phyloP scores from a whole-genome alignment of 345 rosid species.

The Eucalyptus polybractea region DNA sequence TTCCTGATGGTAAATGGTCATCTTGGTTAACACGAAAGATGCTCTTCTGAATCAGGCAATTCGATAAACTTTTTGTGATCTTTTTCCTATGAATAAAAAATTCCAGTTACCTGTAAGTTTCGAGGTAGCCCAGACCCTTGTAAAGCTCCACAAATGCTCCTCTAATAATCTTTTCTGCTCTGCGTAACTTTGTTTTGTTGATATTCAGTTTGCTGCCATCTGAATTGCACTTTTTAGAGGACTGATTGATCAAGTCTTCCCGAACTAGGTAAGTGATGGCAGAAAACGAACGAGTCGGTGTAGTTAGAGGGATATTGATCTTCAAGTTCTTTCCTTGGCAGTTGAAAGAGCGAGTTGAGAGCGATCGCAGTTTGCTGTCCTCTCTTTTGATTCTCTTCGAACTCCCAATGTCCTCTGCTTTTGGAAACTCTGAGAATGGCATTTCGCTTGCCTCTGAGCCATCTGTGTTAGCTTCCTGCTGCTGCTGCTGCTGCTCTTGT shows the following conservation, averaged over 20 bases:
- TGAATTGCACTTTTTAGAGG: constrained; percentile 43
- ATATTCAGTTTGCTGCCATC: constrained; percentile 49
- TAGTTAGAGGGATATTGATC: constrained; percentile 82
- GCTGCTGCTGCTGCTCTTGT: constrained; percentile 31
- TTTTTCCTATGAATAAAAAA: not conserved
- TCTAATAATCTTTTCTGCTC: constrained; percentile 88
- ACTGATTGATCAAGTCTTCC: constrained; percentile 61
- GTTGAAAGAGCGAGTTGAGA: constrained; percentile 38
- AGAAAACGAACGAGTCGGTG: constrained; percentile 72
- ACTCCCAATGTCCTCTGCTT: constrained; percentile 31
- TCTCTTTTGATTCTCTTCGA: constrained; percentile 29
- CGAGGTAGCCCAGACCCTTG: constrained; percentile 81
- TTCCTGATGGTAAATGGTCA: constrained; percentile 28
- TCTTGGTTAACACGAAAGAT: not conserved
- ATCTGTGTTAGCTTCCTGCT: constrained; percentile 26
- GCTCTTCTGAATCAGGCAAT: not conserved
- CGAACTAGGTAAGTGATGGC: constrained; percentile 65
- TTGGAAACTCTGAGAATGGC: constrained; percentile 18
- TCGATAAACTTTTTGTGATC: not conserved
- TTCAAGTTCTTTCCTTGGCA: constrained; percentile 73
- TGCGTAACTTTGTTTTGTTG: constrained; percentile 72
- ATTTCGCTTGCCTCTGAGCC: constrained; percentile 21
- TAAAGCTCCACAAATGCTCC: constrained; percentile 81
- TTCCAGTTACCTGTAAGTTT: constrained; percentile 52
- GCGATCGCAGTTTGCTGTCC: constrained; percentile 27